phyloP scores from a whole-genome alignment of 345 rosid genomes.

The Carallia brachiata region DNA sequence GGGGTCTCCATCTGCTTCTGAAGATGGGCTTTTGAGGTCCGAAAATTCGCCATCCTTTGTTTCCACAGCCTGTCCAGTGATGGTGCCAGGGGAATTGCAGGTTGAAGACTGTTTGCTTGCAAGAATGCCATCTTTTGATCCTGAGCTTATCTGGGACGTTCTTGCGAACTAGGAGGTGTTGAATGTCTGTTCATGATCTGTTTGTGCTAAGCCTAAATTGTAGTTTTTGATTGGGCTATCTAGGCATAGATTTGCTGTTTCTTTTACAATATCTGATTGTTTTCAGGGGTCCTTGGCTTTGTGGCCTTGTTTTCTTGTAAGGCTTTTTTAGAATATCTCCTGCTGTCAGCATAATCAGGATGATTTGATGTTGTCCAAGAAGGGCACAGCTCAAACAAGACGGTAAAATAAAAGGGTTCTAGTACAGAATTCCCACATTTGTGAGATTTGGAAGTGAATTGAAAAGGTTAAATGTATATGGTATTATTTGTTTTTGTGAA shows the following conservation, averaged over 20 bases:
- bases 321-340: too few relatives aligned
- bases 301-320: too few relatives aligned
- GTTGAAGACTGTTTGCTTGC: slow-evolving; percentile 60
- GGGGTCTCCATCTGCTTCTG: slow-evolving; percentile 36
- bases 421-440: too few relatives aligned
- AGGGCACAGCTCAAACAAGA: too few relatives aligned
- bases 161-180: slow-evolving; percentile 52
- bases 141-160: slow-evolving; percentile 88
- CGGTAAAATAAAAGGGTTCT: too few relatives aligned
- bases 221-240: slow-evolving; percentile 4
- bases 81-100: slow-evolving; percentile 32
- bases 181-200: neutral
- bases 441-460: too few relatives aligned
- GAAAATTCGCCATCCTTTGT: slow-evolving; percentile 47
- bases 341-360: too few relatives aligned
- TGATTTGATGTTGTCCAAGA: too few relatives aligned
- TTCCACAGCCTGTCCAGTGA: slow-evolving; percentile 30
- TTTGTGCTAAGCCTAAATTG: slow-evolving; percentile 2
- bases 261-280: too few relatives aligned
- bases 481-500: too few relatives aligned
- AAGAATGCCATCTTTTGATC: slow-evolving; percentile 83
- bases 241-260: neutral
- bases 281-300: too few relatives aligned
- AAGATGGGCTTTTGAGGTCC: slow-evolving; percentile 46
- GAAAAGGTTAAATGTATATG: too few relatives aligned